These are phyloP conservation scores for Diaporthe velutina DNA, from an alignment of 2,329 filamentous ascomycete genomes.

Conservation along the genomic window DNA sequence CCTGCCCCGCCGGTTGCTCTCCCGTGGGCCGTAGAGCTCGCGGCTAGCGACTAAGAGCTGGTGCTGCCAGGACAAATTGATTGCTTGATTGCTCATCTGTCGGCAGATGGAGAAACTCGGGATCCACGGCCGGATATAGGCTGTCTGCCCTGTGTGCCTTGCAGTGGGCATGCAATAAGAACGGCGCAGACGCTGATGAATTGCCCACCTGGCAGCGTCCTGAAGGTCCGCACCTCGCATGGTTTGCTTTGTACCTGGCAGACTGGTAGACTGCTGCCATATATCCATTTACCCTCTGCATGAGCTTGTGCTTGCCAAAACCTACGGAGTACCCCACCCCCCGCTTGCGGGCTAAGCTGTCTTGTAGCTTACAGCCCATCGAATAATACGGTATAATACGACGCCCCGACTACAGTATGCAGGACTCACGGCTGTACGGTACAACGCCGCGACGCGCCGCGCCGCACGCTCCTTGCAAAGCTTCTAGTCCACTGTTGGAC, in stretches of 20 bases:
- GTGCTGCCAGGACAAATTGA: neutral
- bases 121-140: neutral
- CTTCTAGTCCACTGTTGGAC: slow-evolving; percentile 15
- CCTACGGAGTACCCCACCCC: neutral
- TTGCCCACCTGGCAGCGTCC: neutral
- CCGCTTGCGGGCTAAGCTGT: neutral
- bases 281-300: neutral
- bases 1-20: slow-evolving; percentile 22
- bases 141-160: neutral
- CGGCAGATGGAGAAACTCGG: slow-evolving; percentile 20
- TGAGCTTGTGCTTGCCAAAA: neutral
- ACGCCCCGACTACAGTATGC: slow-evolving; percentile 17
- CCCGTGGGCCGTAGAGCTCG: neutral
- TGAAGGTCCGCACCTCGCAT: neutral
- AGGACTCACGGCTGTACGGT: slow-evolving; percentile 9
- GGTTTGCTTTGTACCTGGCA: too few relatives aligned
- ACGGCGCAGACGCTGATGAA: neutral
- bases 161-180: slow-evolving; percentile 1
- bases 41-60: neutral
- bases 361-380: neutral
- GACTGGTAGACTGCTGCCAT: too few relatives aligned
- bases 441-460: neutral
- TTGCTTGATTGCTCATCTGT: slow-evolving; percentile 6
- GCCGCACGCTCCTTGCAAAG: slow-evolving; percentile 8
- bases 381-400: slow-evolving; percentile 25